Evolutionary conservation across 2,329 filamentous ascomycete genomes (phyloP), one percentile per base, ranked within the genome.

Genomic region (Aspergillus unguis): DNA sequence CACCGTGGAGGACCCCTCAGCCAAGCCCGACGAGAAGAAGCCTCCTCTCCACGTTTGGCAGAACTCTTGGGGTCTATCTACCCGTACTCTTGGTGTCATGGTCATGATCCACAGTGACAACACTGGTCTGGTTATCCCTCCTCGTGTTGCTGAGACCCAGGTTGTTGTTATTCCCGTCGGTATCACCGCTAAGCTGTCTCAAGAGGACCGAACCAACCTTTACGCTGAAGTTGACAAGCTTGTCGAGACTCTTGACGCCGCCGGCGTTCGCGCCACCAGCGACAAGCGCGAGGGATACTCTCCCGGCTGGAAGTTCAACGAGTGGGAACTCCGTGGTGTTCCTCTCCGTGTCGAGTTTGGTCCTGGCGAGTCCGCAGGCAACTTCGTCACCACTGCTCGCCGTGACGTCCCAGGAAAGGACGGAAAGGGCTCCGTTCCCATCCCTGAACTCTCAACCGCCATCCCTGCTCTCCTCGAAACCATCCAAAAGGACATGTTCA

Each of bases 41-140:
- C 81, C 86, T 62, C 86, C 90, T 66, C 77, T 96, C 52, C 78
- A 92, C 68, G 92, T 97, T 52, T 97, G 92, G 92, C 94, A 99
- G 73, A 99, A 99, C 79, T 96, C 91, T 10, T 99, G 94, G 94
- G 94, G 94, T 75, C 83, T 99, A 56, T 97, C 92, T 1, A 99
- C 94, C 50, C 90, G 94, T 70, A 90, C 92, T 52, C 95, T 99
- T 61, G 95, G 94, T 77, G 91, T 97, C 71, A 97, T 97, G 92
- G 89, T 96, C 66, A 94, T 99, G 85, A 91, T 95, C 56, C 94
- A 99, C 75, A 87, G 91, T 65, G 94, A 99, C 70, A 88, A 99
- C 77, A 92, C 92, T 74, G 94, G 94, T 59, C 81, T 99, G 17
- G 91, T 97, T 57, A 85, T 97, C 48, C 94, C 94, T 69, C 94